A percentile compares a stretch with the other conserved stretches of the same genome.
These are phyloP conservation scores for Caryopteris hybrid DNA, from an alignment of 305 asterid species.

Conservation along the genomic window DNA sequence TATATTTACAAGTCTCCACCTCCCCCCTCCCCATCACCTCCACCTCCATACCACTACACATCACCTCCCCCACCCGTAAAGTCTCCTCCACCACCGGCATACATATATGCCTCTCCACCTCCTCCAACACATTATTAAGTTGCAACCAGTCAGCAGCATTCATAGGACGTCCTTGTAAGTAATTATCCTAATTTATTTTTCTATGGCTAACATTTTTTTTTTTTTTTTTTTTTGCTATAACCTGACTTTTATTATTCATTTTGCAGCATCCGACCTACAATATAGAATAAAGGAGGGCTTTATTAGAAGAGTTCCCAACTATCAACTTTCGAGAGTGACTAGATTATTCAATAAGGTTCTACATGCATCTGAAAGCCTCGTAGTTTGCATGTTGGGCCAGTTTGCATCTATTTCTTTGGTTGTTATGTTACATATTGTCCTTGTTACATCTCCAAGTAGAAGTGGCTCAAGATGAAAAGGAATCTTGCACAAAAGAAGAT, in stretches of 20 bases:
- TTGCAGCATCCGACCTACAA: constrained; percentile 26
- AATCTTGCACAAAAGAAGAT: constrained; percentile 16
- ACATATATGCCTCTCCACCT: constrained; percentile 47
- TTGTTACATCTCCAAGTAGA: constrained; percentile 24
- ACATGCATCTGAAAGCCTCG: constrained; percentile 18
- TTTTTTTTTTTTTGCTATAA: background rate
- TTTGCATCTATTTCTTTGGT: constrained; percentile 30
- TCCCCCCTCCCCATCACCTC: constrained; percentile 29
- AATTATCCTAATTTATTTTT: background rate
- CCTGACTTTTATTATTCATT: background rate
- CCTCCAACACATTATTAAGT: constrained; percentile 46
- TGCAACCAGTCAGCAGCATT: background rate
- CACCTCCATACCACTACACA: constrained; percentile 22
- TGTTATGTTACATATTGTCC: constrained; percentile 23
- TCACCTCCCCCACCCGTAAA: constrained; percentile 36
- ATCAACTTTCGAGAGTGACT: constrained; percentile 5
- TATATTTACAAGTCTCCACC: constrained; percentile 28
- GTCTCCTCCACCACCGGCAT: constrained; percentile 46
- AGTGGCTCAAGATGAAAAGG: constrained; percentile 22
- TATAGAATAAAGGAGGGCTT: constrained; percentile 40
- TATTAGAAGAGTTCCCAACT: constrained; percentile 13
- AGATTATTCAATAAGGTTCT: constrained; percentile 42
- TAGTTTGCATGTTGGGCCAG: constrained; percentile 22
- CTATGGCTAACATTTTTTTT: background rate
- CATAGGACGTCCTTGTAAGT: constrained; percentile 33